A percentile compares a stretch with the other conserved stretches of the same genome.
phyloP scores from a whole-genome alignment of 1,139 yeast genomes.

The Arxiozyma slooffiae region DNA sequence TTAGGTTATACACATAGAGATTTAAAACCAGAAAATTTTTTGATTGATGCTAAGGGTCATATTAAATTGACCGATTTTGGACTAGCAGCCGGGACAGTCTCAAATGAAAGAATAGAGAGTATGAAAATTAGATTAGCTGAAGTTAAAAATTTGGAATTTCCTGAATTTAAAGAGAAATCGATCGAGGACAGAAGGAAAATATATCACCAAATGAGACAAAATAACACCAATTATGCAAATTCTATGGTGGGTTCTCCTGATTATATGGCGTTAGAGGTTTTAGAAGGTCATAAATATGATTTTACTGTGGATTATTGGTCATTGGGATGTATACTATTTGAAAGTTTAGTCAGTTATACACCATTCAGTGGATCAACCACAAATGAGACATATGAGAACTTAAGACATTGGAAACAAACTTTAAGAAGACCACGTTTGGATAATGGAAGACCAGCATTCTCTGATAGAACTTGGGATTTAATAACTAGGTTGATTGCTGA shows the following conservation, averaged over 20 bases:
- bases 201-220: conserved; percentile 62
- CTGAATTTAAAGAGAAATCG: conserved; percentile 55
- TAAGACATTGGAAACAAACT: conserved; percentile 86
- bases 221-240: conserved; percentile 71
- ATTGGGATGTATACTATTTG: conserved; percentile 87
- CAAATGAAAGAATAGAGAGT: conserved; percentile 86
- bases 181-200: conserved; percentile 78
- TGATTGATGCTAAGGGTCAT: conserved; percentile 90
- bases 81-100: conserved; percentile 90
- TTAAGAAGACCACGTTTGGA: conserved; percentile 85
- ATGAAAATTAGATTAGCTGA: conserved; percentile 79
- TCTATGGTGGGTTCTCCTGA: conserved; percentile 98
- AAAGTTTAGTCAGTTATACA: conserved; percentile 88
- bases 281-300: conserved; percentile 88
- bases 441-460: conserved; percentile 83
- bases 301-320: conserved; percentile 99
- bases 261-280: conserved; percentile 96
- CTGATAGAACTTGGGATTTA: conserved; percentile 94
- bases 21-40: conserved; percentile 91
- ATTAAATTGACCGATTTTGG: conserved; percentile 97
- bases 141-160: conserved; percentile 61
- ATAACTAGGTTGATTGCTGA: conserved; percentile 71
- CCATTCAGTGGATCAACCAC: conserved; percentile 92
- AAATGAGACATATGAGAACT: conserved; percentile 88
- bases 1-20: conserved; percentile 96